phyloP scores from a whole-genome alignment of 2,329 filamentous ascomycete genomes.

The Beauveria asiatica region DNA sequence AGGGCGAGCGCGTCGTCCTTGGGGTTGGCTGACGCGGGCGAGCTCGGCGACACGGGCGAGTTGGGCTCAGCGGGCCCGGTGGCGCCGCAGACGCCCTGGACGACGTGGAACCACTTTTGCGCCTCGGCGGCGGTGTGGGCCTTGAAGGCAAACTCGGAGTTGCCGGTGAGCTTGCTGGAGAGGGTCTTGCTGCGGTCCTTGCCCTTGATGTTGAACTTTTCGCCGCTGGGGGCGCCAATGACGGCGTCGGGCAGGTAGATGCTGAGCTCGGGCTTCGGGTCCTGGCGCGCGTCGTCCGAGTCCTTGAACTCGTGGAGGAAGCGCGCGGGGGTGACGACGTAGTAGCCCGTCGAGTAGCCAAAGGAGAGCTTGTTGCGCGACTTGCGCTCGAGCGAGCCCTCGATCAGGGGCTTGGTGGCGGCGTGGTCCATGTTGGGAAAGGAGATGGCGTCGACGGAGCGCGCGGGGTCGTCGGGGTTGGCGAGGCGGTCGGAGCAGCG shows the following conservation, averaged over 20 bases:
- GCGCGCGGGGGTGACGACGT: conserved; percentile 79
- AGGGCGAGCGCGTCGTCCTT: conserved; percentile 2
- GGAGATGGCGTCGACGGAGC: conserved; percentile 61
- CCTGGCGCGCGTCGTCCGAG: conserved; percentile 61
- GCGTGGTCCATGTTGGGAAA: conserved; percentile 87
- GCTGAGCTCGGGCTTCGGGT: conserved; percentile 76
- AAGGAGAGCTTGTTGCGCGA: conserved; percentile 73
- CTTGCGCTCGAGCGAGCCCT: conserved; percentile 84
- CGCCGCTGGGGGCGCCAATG: conserved; percentile 61
- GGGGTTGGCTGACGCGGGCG: background rate
- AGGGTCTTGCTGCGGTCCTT: conserved; percentile 81
- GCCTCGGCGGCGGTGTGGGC: conserved; percentile 74
- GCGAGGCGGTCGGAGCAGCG: conserved; percentile 67
- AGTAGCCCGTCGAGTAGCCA: conserved; percentile 74
- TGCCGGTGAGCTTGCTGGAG: conserved; percentile 71
- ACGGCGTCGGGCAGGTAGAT: conserved; percentile 88
- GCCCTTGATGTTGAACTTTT: conserved; percentile 91
- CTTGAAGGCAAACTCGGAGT: conserved; percentile 78
- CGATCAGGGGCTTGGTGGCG: conserved; percentile 73
- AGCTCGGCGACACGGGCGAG: conserved; percentile 16
- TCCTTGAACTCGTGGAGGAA: conserved; percentile 97
- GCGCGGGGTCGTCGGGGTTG: conserved; percentile 65
- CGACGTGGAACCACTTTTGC: conserved; percentile 73
- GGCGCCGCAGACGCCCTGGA: conserved; percentile 52
- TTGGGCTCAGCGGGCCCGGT: conserved; percentile 28